Conservation (phyloP, 345 rosid genomes). For the Lepidium didymum region DNA sequence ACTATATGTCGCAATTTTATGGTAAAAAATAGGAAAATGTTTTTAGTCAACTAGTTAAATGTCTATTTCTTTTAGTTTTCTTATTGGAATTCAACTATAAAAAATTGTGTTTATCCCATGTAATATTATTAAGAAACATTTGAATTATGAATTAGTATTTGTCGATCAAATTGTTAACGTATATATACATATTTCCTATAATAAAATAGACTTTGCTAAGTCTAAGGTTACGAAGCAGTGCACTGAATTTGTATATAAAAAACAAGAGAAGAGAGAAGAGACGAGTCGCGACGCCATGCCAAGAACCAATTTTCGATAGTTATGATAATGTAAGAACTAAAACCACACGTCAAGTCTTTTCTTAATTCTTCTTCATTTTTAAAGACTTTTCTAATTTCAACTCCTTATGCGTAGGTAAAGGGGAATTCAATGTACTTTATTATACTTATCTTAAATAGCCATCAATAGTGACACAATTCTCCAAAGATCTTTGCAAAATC, state of each 20-base stretch:
- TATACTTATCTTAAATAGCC: background rate
- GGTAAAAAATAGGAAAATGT: no score
- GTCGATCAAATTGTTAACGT: no score
- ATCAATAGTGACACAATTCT: background rate
- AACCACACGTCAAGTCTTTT: background rate
- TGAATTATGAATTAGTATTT: no score
- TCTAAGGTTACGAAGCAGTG: background rate
- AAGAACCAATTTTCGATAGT: background rate
- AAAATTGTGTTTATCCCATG: no score
- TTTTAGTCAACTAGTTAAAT: no score
- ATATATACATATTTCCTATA: no score
- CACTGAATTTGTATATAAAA: background rate
- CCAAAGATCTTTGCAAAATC: conserved; percentile 13
- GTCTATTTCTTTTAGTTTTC: no score
- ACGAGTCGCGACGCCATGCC: background rate
- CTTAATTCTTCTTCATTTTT: background rate
- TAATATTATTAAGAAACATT: no score
- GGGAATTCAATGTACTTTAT: background rate
- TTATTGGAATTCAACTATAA: no score
- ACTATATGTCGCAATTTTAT: no score
- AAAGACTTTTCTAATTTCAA: background rate
- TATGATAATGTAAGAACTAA: background rate
- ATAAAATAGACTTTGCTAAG: background rate
- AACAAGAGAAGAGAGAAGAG: background rate
- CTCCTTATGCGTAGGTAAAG: conserved; percentile 6